Evolutionary conservation across 495 filamentous ascomycete genomes (phyloP).

Genomic region (Hyaloscypha hepaticicola): DNA sequence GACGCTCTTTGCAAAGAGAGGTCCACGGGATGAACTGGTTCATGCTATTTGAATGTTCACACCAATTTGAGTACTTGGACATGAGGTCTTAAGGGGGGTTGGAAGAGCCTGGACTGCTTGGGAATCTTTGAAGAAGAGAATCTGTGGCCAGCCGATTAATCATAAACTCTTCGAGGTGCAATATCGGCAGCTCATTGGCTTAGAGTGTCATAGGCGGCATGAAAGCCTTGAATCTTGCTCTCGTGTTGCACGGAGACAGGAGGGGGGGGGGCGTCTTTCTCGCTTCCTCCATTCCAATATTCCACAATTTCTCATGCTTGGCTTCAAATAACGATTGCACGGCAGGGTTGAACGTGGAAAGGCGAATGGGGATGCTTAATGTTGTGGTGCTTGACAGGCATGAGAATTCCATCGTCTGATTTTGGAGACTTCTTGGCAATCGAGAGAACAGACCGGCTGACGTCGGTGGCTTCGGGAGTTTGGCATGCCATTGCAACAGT

Average conservation of each 20-base stretch:
- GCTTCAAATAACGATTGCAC: conserved; percentile 57
- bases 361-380: conserved; percentile 56
- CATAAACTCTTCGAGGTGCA: not conserved
- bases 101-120: conserved; percentile 29
- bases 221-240: conserved; percentile 49
- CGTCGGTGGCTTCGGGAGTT: conserved; percentile 46
- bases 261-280: conserved; percentile 54
- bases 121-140: conserved; percentile 65
- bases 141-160: conserved; percentile 32
- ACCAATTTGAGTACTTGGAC: conserved; percentile 31
- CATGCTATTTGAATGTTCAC: conserved; percentile 62
- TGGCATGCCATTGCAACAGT: conserved; percentile 20
- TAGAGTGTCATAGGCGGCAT: conserved; percentile 57
- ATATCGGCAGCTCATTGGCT: conserved; percentile 19
- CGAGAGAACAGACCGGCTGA: conserved; percentile 57
- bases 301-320: conserved; percentile 66
- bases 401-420: conserved; percentile 50
- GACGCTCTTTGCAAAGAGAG: conserved; percentile 50
- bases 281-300: conserved; percentile 49
- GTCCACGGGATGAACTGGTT: conserved; percentile 51
- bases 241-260: conserved; percentile 50
- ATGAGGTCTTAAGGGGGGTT: conserved; percentile 48
- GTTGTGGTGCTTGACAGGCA: conserved; percentile 48
- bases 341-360: conserved; percentile 67
- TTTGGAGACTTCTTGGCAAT: conserved; percentile 57